Evolutionary conservation across 1,139 yeast genomes (phyloP).

Genomic region (Wickerhamomyces sp.): DNA sequence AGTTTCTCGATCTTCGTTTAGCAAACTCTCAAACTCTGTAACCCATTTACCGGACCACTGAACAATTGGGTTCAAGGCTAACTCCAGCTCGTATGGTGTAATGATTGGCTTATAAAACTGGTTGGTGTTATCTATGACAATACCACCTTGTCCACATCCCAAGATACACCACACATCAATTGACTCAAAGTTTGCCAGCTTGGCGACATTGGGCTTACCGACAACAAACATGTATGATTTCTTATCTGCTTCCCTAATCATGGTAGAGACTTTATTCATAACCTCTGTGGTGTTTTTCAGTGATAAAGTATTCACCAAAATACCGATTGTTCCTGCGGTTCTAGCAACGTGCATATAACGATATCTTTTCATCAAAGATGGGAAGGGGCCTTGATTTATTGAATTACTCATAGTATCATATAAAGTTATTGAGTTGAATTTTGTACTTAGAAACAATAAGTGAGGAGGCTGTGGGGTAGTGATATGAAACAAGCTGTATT

Average conservation of each 20-base stretch:
- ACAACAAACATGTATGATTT: slow-evolving; percentile 93
- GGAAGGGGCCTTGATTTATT: slow-evolving; percentile 54
- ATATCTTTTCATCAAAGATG: slow-evolving; percentile 78
- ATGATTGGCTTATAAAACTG: slow-evolving; percentile 89
- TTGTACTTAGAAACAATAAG: slow-evolving; percentile 67
- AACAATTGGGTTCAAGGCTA: slow-evolving; percentile 72
- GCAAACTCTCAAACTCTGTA: slow-evolving; percentile 52
- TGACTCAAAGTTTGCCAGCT: slow-evolving; percentile 88
- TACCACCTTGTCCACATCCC: slow-evolving; percentile 95
- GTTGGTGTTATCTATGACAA: slow-evolving; percentile 67
- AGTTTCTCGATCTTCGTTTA: slow-evolving; percentile 17
- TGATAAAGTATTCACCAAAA: slow-evolving; percentile 84
- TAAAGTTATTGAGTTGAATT: slow-evolving; percentile 48
- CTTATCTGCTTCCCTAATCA: slow-evolving; percentile 73
- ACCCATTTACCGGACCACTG: slow-evolving; percentile 95
- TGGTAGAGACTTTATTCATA: slow-evolving; percentile 52
- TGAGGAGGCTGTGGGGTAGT: slow-evolving; percentile 76
- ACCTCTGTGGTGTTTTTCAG: slow-evolving; percentile 63
- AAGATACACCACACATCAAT: slow-evolving; percentile 90
- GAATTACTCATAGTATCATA: slow-evolving; percentile 36
- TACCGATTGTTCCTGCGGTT: slow-evolving; percentile 87
- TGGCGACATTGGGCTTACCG: slow-evolving; percentile 98
- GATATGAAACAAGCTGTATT: slow-evolving; percentile 61
- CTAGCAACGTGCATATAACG: slow-evolving; percentile 83
- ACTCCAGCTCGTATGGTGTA: slow-evolving; percentile 84